A percentile compares a stretch with the other conserved stretches of the same genome.
These are phyloP conservation scores for Amanita jacksonii DNA, from an alignment of 768 basidiomycete genomes.

Conservation along the genomic window DNA sequence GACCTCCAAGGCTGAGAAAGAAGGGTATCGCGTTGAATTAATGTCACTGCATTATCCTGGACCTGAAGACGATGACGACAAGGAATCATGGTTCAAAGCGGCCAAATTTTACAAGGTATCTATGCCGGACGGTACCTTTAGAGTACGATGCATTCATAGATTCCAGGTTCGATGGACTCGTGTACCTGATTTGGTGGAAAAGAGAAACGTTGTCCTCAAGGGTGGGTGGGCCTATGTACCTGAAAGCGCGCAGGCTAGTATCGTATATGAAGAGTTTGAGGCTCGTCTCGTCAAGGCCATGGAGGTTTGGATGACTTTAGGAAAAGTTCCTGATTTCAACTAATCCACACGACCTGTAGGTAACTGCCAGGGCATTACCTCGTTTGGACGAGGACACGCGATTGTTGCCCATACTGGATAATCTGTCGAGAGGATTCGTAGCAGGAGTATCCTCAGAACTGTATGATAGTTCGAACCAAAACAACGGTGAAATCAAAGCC, in stretches of 20 bases:
- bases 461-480: conserved; percentile 42
- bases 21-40: conserved; percentile 36
- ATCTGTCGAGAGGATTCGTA: conserved; percentile 89
- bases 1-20: conserved; percentile 55
- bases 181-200: conserved; percentile 86
- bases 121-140: neutral
- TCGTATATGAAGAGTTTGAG: conserved; percentile 84
- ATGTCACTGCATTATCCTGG: conserved; percentile 33
- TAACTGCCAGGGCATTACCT: conserved; percentile 79
- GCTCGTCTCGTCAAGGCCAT: conserved; percentile 61
- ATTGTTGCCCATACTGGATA: conserved; percentile 78
- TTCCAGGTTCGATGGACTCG: conserved; percentile 89
- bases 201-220: conserved; percentile 66
- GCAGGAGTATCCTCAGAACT: conserved; percentile 86
- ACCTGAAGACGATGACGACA: conserved; percentile 21
- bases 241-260: conserved; percentile 63
- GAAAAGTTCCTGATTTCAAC: neutral
- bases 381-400: conserved; percentile 93
- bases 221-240: conserved; percentile 89
- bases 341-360: conserved; percentile 29
- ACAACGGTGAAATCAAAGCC: conserved; percentile 64
- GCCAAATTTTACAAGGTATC: conserved; percentile 71
- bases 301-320: conserved; percentile 41
- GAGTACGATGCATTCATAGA: neutral
- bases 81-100: conserved; percentile 23